Evolutionary conservation across 2,329 filamentous ascomycete genomes (phyloP).

Genomic region (Verticillium isaacii): DNA sequence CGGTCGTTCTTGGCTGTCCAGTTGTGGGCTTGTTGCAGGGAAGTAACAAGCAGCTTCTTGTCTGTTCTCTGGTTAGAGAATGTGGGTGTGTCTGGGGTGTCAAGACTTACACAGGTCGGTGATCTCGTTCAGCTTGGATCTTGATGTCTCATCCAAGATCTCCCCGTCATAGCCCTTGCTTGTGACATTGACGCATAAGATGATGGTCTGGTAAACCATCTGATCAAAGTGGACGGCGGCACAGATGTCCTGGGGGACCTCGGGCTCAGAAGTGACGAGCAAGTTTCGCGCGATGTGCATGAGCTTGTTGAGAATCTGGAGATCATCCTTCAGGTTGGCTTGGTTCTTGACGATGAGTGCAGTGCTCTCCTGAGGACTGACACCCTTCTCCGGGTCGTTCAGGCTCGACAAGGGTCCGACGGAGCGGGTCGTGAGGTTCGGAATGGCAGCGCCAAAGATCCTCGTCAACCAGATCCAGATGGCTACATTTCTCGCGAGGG

Average conservation of each 20-base stretch:
- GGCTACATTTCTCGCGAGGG: conserved; percentile 56
- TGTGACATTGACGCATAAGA: conserved; percentile 61
- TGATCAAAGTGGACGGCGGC: conserved; percentile 61
- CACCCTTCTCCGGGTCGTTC: conserved; percentile 49
- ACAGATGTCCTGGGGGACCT: conserved; percentile 62
- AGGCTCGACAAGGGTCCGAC: conserved; percentile 50
- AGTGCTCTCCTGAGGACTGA: conserved; percentile 58
- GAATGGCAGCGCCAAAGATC: conserved; percentile 57
- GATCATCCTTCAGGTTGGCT: conserved; percentile 53
- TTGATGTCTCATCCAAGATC: conserved; percentile 52
- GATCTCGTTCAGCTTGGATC: conserved; percentile 55
- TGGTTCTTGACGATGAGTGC: conserved; percentile 60
- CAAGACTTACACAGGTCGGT: conserved; percentile 57
- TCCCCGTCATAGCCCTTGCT: conserved; percentile 65
- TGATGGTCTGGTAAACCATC: conserved; percentile 61
- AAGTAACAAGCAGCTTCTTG: conserved; percentile 62
- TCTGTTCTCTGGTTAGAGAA: conserved; percentile 30
- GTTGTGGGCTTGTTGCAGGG: conserved; percentile 63
- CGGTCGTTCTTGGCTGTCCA: conserved; percentile 66
- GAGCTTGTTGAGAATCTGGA: conserved; percentile 60
- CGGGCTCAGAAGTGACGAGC: conserved; percentile 58
- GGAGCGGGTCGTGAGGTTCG: conserved; percentile 54
- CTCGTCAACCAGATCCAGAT: conserved; percentile 62
- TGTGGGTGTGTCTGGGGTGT: background rate
- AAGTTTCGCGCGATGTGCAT: conserved; percentile 64